A percentile compares a stretch with the other conserved stretches of the same genome.
These are phyloP conservation scores for Erodium trifolium DNA, from an alignment of 441 rosid species.

Conservation along the genomic window DNA sequence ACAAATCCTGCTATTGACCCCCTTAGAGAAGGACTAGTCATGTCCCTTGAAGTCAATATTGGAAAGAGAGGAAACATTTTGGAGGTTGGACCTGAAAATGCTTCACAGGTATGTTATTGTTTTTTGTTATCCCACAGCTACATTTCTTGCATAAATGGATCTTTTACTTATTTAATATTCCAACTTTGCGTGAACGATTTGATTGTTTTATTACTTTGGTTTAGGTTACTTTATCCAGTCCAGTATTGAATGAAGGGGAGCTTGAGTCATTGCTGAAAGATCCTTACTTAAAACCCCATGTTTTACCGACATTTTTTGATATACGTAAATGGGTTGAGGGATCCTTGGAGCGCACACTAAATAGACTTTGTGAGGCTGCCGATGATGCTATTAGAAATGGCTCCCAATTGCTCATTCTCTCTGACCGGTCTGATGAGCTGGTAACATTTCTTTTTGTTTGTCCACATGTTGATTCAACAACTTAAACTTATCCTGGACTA, in stretches of 20 bases:
- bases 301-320: slow-evolving; percentile 73
- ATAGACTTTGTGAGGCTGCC: slow-evolving; percentile 84
- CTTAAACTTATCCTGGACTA: background rate
- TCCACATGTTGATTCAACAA: background rate
- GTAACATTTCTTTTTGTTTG: slow-evolving; percentile 30
- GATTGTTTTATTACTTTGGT: slow-evolving; percentile 17
- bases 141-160: slow-evolving; percentile 13
- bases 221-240: slow-evolving; percentile 79
- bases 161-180: background rate
- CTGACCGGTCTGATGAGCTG: slow-evolving; percentile 72
- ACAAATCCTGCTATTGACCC: slow-evolving; percentile 99
- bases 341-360: slow-evolving; percentile 62
- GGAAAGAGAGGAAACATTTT: slow-evolving; percentile 92
- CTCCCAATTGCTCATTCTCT: slow-evolving; percentile 86
- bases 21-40: slow-evolving; percentile 92
- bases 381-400: slow-evolving; percentile 98
- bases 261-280: slow-evolving; percentile 78
- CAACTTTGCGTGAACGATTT: background rate
- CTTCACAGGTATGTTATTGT: slow-evolving; percentile 60
- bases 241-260: slow-evolving; percentile 86
- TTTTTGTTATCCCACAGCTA: slow-evolving; percentile 4
- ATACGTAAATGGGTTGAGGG: slow-evolving; percentile 89
- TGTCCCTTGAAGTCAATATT: slow-evolving; percentile 95
- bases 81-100: slow-evolving; percentile 95
- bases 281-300: slow-evolving; percentile 52